phyloP scores from a whole-genome alignment of 139 green algal species.

The Zygnema cylindricum region DNA sequence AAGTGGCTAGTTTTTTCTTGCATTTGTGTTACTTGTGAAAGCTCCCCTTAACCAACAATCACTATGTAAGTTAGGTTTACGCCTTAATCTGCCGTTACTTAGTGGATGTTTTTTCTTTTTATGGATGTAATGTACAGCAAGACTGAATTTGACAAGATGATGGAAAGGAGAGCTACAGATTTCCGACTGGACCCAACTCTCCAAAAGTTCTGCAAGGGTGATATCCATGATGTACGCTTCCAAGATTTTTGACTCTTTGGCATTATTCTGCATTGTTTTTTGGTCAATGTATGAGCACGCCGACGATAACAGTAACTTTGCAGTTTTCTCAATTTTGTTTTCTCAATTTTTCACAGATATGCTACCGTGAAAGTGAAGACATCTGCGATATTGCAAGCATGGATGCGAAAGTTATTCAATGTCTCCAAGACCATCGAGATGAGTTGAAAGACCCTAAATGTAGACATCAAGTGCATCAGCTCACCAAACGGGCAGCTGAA shows the following conservation, averaged over 20 bases:
- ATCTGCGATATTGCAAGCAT: conserved; percentile 9
- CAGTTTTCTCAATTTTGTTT: too few relatives aligned
- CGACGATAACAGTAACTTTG: too few relatives aligned
- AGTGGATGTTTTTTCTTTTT: too few relatives aligned
- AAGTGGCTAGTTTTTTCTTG: too few relatives aligned
- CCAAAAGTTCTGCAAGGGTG: conserved; percentile 54
- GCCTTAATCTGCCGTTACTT: background rate
- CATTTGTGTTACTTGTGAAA: conserved; percentile 1
- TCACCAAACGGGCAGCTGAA: conserved; percentile 69
- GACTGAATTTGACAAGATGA: conserved; percentile 65
- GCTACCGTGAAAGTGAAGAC: conserved; percentile 8
- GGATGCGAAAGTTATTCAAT: conserved; percentile 59
- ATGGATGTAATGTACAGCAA: conserved; percentile 65
- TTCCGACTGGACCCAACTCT: conserved; percentile 61
- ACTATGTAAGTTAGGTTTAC: background rate
- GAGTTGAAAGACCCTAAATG: conserved; percentile 66
- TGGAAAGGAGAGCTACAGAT: conserved; percentile 58
- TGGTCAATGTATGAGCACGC: too few relatives aligned
- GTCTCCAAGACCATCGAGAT: conserved; percentile 62
- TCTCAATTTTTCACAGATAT: background rate
- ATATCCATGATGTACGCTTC: conserved; percentile 63
- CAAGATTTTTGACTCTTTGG: background rate
- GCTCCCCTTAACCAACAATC: background rate
- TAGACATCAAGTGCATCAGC: conserved; percentile 66
- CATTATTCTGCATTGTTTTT: too few relatives aligned